Percentiles rank a stretch among this genome's conserved stretches.
phyloP scores from a whole-genome alignment of 129 eudicot species.

The Pittosporum tobira region DNA sequence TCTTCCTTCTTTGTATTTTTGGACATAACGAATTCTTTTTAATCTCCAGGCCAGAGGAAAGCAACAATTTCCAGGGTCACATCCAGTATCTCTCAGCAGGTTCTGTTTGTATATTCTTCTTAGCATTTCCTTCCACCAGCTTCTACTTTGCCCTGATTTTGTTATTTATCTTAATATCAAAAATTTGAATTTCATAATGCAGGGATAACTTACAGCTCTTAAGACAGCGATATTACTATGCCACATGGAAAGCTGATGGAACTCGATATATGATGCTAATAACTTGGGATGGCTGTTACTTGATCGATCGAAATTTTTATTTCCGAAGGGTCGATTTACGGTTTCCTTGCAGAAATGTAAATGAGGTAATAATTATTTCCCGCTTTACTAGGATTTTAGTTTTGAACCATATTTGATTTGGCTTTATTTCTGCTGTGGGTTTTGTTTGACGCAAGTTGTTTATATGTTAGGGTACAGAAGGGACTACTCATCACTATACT shows the following conservation, averaged over 20 bases:
- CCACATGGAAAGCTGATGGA: constrained; percentile 82
- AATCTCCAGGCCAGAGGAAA: constrained; percentile 46
- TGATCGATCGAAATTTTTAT: constrained; percentile 53
- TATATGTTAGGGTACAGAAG: constrained; percentile 28
- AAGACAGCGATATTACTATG: constrained; percentile 63
- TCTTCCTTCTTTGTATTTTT: constrained; percentile 1
- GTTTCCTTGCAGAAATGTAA: constrained; percentile 50
- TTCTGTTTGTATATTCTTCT: constrained; percentile 16
- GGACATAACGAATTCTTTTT: constrained; percentile 6
- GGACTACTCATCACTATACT: constrained; percentile 49
- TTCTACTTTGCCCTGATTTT: neutral
- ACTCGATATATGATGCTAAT: constrained; percentile 62
- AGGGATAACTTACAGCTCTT: constrained; percentile 49
- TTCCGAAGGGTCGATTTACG: constrained; percentile 57
- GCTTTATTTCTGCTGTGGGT: constrained; percentile 1
- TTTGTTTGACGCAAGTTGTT: constrained; percentile 17
- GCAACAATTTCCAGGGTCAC: constrained; percentile 67
- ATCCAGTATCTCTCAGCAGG: constrained; percentile 81
- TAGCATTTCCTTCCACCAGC: neutral
- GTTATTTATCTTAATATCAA: neutral
- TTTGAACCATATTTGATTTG: neutral
- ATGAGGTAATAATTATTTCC: constrained; percentile 29
- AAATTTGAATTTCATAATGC: constrained; percentile 1
- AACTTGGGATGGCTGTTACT: constrained; percentile 52
- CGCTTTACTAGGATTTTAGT: neutral